phyloP scores from a whole-genome alignment of 1,284 basidiomycete species.

The Leccinum griseonigrum region DNA sequence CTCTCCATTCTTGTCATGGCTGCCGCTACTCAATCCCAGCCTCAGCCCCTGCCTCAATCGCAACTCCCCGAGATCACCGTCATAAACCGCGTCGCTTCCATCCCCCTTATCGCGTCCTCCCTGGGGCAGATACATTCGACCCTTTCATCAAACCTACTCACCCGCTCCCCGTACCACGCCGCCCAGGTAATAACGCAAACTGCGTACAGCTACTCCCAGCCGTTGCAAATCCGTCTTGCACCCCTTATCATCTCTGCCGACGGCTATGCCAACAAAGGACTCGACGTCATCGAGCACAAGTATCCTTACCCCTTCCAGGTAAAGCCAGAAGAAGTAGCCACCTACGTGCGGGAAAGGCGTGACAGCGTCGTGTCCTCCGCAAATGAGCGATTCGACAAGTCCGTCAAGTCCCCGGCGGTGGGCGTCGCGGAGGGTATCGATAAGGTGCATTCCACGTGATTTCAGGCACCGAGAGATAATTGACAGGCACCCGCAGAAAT shows the following conservation, averaged over 20 bases:
- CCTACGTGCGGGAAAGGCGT: constrained; percentile 54
- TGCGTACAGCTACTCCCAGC: constrained; percentile 61
- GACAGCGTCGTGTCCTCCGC: constrained; percentile 55
- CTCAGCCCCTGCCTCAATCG: constrained; percentile 31
- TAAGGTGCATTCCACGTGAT: constrained; percentile 47
- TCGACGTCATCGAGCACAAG: constrained; percentile 68
- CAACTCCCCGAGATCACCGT: constrained; percentile 55
- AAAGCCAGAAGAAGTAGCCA: constrained; percentile 65
- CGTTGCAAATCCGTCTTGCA: constrained; percentile 60
- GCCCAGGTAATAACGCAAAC: constrained; percentile 58
- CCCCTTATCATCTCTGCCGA: constrained; percentile 65
- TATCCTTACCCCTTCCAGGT: constrained; percentile 75
- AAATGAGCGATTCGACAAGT: constrained; percentile 66
- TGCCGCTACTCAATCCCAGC: constrained; percentile 38
- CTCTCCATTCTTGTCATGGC: constrained; percentile 34
- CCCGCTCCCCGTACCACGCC: constrained; percentile 58
- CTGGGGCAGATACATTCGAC: constrained; percentile 57
- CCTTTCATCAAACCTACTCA: constrained; percentile 58
- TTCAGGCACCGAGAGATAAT: constrained; percentile 8
- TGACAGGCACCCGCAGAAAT: constrained; percentile 43
- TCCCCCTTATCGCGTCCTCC: constrained; percentile 66
- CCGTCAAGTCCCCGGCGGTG: constrained; percentile 59
- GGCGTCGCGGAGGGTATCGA: constrained; percentile 68
- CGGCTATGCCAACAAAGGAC: constrained; percentile 64
- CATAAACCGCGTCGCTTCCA: constrained; percentile 59